phyloP scores from a whole-genome alignment of 495 filamentous ascomycete species.

The Aspergillus panamensis region DNA sequence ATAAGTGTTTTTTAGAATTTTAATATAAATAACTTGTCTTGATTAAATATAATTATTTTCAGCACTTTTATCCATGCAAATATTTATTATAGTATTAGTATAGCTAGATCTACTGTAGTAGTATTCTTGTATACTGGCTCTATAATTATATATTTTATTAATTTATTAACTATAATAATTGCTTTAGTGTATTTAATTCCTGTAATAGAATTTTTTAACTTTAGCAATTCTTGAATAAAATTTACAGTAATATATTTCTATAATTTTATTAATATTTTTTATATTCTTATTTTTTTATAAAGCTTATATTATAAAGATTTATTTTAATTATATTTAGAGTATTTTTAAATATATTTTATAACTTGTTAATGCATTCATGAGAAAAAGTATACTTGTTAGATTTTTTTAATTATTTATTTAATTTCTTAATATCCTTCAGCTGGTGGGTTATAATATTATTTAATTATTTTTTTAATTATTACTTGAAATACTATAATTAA shows the following conservation, averaged over 20 bases:
- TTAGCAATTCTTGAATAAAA: not conserved
- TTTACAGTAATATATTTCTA: constrained; percentile 6
- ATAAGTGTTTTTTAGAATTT: not conserved
- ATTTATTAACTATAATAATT: not conserved
- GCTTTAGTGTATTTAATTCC: not conserved
- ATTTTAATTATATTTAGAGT: too few relatives aligned
- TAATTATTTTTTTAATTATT: too few relatives aligned
- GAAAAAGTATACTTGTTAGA: too few relatives aligned
- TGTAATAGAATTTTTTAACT: constrained; percentile 5
- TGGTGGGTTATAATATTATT: too few relatives aligned
- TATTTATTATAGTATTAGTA: not conserved
- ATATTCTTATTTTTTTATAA: too few relatives aligned
- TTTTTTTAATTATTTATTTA: too few relatives aligned
- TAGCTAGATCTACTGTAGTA: not conserved
- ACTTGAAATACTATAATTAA: too few relatives aligned
- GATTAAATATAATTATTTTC: not conserved
- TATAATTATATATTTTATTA: not conserved
- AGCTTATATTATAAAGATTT: too few relatives aligned
- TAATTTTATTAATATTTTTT: not conserved
- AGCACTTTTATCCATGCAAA: not conserved
- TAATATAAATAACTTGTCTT: not conserved
- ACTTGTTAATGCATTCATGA: too few relatives aligned
- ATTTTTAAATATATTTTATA: too few relatives aligned
- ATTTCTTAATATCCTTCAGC: too few relatives aligned
- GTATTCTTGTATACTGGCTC: not conserved